Percentiles rank a stretch among this genome's conserved stretches.
Conservation (phyloP, 352 stramenopile genomes). For the Phytophthora pinifolia region DNA sequence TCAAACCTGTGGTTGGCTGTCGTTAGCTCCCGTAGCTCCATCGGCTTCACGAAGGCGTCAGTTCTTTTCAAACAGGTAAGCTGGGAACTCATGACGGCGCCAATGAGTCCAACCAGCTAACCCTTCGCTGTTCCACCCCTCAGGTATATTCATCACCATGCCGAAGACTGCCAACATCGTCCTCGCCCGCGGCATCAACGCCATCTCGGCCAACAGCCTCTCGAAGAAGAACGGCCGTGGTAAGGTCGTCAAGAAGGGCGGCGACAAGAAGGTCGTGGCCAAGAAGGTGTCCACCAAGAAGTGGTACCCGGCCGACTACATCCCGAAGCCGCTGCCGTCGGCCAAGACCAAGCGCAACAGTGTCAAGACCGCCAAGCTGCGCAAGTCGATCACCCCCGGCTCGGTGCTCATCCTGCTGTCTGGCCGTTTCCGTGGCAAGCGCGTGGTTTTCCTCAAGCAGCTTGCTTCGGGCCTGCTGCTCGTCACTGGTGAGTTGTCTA, state of each 20-base stretch:
- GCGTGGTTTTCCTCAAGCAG: slow-evolving; percentile 98
- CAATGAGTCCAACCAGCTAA: not conserved
- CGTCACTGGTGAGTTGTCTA: slow-evolving; percentile 85
- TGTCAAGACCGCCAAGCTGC: slow-evolving; percentile 92
- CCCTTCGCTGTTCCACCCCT: not conserved
- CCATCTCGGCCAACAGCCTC: slow-evolving; percentile 69
- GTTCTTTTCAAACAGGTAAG: slow-evolving; percentile 75
- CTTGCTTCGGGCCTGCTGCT: slow-evolving; percentile 96
- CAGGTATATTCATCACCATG: slow-evolving; percentile 66
- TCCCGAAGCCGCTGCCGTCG: slow-evolving; percentile 60
- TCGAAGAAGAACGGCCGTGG: slow-evolving; percentile 59
- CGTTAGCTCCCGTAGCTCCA: too few relatives aligned
- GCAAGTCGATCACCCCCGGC: slow-evolving; percentile 95
- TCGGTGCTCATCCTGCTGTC: slow-evolving; percentile 97
- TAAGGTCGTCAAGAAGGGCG: slow-evolving; percentile 63
- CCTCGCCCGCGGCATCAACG: slow-evolving; percentile 78
- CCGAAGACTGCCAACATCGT: slow-evolving; percentile 65
- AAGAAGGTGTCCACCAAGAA: slow-evolving; percentile 60
- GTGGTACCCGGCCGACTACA: slow-evolving; percentile 76
- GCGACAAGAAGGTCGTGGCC: slow-evolving; percentile 61
- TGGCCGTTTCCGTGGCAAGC: slow-evolving; percentile 97
- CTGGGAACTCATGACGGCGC: not conserved
- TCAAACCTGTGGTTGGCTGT: slow-evolving; percentile 24
- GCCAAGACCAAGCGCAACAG: slow-evolving; percentile 74
- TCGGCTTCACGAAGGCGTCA: too few relatives aligned